Evolutionary conservation across 352 stramenopile genomes (phyloP).

Genomic region (Blastocystis sp.): DNA sequence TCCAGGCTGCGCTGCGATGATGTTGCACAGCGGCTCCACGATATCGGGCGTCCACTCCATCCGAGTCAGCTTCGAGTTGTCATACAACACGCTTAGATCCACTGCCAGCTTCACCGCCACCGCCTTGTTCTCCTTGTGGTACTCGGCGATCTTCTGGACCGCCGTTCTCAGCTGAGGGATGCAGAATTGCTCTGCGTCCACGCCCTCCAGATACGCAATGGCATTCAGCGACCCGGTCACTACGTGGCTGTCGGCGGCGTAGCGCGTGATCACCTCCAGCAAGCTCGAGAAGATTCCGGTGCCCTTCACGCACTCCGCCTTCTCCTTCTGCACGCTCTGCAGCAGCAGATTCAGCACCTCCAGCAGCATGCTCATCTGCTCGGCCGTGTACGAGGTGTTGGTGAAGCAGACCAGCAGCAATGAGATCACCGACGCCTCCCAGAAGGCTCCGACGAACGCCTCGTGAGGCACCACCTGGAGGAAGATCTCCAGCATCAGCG

Average conservation of each 20-base stretch:
- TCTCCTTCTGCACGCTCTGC: not conserved
- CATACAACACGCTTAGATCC: not conserved
- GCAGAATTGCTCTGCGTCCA: slow-evolving; percentile 11
- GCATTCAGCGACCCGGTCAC: not conserved
- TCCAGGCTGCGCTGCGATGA: not conserved
- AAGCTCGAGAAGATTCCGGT: not conserved
- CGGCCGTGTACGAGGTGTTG: not conserved
- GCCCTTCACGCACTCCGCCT: slow-evolving; percentile 4
- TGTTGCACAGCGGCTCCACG: slow-evolving; percentile 15
- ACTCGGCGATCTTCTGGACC: not conserved
- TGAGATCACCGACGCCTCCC: not conserved
- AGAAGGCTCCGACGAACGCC: slow-evolving; percentile 4
- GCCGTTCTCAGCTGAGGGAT: not conserved
- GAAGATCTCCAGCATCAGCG: slow-evolving; percentile 1
- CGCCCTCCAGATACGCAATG: not conserved
- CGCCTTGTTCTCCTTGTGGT: not conserved
- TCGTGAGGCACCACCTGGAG: not conserved
- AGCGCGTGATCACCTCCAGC: slow-evolving; percentile 6
- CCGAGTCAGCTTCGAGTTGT: not conserved
- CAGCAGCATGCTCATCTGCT: slow-evolving; percentile 1
- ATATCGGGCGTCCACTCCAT: not conserved
- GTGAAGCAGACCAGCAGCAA: not conserved
- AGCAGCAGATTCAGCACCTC: slow-evolving; percentile 17
- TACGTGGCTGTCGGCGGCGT: not conserved
- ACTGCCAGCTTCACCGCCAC: slow-evolving; percentile 15